phyloP scores from a whole-genome alignment of 192 early-diverging fungal species.

The Backusella luteola region DNA sequence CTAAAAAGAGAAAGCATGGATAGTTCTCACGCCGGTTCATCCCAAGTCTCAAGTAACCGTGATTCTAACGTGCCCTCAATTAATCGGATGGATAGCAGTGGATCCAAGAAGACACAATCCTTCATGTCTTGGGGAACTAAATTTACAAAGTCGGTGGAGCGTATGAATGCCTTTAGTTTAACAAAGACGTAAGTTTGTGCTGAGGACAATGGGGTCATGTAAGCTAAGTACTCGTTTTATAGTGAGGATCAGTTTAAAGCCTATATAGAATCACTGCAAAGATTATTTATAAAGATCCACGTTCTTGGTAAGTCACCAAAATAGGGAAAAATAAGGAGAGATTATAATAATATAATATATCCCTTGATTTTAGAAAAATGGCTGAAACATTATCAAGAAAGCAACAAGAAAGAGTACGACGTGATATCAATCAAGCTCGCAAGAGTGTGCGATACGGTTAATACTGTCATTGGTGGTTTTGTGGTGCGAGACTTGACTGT shows the following conservation, averaged over 20 bases:
- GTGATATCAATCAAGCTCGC: conserved; percentile 8
- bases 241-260: conserved; percentile 26
- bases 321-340: too few relatives aligned
- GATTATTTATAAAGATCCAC: conserved; percentile 22
- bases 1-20: conserved; percentile 11
- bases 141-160: conserved; percentile 1
- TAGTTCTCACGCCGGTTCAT: background rate
- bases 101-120: conserved; percentile 1
- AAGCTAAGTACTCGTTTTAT: too few relatives aligned
- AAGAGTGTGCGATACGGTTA: conserved; percentile 13
- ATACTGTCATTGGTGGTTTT: conserved; percentile 23
- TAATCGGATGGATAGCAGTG: background rate
- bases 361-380: conserved; percentile 17
- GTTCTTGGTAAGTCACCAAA: conserved; percentile 23
- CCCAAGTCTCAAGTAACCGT: background rate
- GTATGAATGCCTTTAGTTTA: conserved; percentile 11
- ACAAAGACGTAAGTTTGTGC: background rate
- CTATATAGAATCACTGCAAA: conserved; percentile 21
- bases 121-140: conserved; percentile 7
- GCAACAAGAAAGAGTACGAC: background rate
- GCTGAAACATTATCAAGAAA: conserved; percentile 14
- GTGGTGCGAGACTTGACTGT: conserved; percentile 25
- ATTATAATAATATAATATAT: background rate
- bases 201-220: too few relatives aligned
- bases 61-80: background rate